Conservation (phyloP, 2,329 filamentous ascomycete species). For the Penicillium fuscoglaucum region DNA sequence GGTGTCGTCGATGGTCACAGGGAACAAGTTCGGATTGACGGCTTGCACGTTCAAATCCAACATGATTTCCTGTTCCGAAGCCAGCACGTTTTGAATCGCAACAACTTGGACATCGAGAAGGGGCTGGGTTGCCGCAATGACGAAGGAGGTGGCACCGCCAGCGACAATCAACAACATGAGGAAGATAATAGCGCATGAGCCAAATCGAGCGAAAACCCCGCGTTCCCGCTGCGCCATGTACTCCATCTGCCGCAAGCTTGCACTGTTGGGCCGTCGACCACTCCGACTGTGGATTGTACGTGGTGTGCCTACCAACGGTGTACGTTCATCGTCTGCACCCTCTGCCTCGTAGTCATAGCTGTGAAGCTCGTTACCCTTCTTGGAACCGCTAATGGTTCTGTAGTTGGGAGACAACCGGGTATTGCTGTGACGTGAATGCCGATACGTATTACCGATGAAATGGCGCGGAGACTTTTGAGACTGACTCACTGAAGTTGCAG, state of each 20-base stretch:
- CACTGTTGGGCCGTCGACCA: conserved; percentile 55
- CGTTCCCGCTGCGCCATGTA: conserved; percentile 66
- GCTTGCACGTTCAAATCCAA: conserved; percentile 85
- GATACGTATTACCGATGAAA: conserved; percentile 53
- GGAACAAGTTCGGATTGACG: conserved; percentile 88
- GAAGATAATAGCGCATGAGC: conserved; percentile 82
- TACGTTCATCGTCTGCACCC: conserved; percentile 82
- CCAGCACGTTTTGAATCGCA: conserved; percentile 84
- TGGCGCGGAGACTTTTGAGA: conserved; percentile 64
- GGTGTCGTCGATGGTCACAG: conserved; percentile 80
- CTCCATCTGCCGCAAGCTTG: conserved; percentile 69
- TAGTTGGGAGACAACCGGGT: conserved; percentile 59
- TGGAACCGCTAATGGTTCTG: conserved; percentile 47
- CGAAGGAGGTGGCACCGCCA: conserved; percentile 81
- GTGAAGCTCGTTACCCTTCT: conserved; percentile 63
- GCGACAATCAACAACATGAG: conserved; percentile 78
- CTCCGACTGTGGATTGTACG: conserved; percentile 60
- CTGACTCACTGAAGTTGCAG: conserved; percentile 63
- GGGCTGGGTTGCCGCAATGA: conserved; percentile 88
- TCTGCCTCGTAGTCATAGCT: conserved; percentile 81
- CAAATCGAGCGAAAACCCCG: conserved; percentile 70
- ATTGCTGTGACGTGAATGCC: conserved; percentile 69
- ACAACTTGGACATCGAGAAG: conserved; percentile 75
- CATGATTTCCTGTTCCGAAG: conserved; percentile 93
- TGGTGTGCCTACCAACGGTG: conserved; percentile 70